phyloP scores from a whole-genome alignment of 768 basidiomycete species.

The Termitomyces sp. region DNA sequence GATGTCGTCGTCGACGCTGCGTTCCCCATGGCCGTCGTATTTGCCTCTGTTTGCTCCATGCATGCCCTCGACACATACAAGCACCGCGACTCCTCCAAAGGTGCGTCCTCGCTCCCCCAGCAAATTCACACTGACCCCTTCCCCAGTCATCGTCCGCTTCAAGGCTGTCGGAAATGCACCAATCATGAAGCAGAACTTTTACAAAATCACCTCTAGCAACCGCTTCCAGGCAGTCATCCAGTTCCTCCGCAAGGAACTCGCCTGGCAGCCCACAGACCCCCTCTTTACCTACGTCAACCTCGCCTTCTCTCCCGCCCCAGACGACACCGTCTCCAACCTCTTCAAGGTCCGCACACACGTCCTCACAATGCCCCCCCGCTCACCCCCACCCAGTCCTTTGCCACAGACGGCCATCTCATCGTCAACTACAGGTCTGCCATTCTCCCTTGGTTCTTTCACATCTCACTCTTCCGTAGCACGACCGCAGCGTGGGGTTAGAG shows the following conservation, averaged over 20 bases:
- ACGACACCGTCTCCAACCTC: constrained; percentile 75
- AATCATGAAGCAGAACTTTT: constrained; percentile 98
- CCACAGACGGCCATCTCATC: constrained; percentile 84
- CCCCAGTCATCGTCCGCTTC: constrained; percentile 89
- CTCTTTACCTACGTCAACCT: constrained; percentile 50
- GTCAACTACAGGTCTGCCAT: constrained; percentile 78
- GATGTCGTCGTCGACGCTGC: constrained; percentile 2
- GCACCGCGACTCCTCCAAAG: constrained; percentile 79
- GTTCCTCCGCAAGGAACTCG: constrained; percentile 84
- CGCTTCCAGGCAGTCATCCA: constrained; percentile 94
- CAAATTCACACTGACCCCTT: not conserved
- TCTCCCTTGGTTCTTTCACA: not conserved
- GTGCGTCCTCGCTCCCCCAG: constrained; percentile 28
- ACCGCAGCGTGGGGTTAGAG: constrained; percentile 39
- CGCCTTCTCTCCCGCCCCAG: constrained; percentile 78
- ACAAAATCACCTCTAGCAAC: constrained; percentile 94
- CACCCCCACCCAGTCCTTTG: constrained; percentile 56
- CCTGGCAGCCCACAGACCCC: constrained; percentile 82
- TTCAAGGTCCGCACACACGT: constrained; percentile 46
- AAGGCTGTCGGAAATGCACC: constrained; percentile 97
- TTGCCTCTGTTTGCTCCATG: not conserved
- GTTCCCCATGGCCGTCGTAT: constrained; percentile 7
- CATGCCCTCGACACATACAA: constrained; percentile 77
- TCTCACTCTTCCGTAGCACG: constrained; percentile 21
- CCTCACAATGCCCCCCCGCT: not conserved